phyloP scores from a whole-genome alignment of 1,139 yeast species.

The Sugiyamaella sp. region DNA sequence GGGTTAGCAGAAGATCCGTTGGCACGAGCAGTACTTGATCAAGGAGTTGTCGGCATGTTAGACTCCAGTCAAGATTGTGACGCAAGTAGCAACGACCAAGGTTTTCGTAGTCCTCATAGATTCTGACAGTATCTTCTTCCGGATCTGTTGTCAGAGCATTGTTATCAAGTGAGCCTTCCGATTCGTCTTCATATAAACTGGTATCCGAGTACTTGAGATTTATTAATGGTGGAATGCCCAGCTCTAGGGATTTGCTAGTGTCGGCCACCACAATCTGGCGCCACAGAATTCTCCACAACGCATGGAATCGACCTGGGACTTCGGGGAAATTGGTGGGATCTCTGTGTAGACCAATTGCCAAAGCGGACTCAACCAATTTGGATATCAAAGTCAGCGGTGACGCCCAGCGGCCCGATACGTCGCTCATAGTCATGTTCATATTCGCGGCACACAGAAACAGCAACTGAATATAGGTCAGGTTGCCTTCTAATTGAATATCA shows the following conservation, averaged over 20 bases:
- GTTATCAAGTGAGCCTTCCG: slow-evolving; percentile 3
- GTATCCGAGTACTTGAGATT: slow-evolving; percentile 29
- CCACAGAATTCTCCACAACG: slow-evolving; percentile 31
- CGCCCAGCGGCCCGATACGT: slow-evolving; percentile 24
- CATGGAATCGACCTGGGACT: slow-evolving; percentile 21
- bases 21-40: slow-evolving; percentile 27
- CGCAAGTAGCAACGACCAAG: slow-evolving; percentile 16
- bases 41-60: slow-evolving; percentile 21
- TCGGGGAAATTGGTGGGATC: slow-evolving; percentile 28
- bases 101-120: slow-evolving; percentile 11
- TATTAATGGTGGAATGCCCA: slow-evolving; percentile 27
- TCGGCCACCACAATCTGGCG: slow-evolving; percentile 30
- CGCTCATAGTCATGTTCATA: slow-evolving; percentile 24
- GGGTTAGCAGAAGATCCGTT: background rate
- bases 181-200: slow-evolving; percentile 20
- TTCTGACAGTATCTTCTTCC: slow-evolving; percentile 2
- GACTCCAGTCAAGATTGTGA: slow-evolving; percentile 23
- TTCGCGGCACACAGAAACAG: slow-evolving; percentile 23
- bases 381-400: slow-evolving; percentile 19
- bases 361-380: slow-evolving; percentile 26
- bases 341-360: slow-evolving; percentile 31
- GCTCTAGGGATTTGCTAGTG: slow-evolving; percentile 24
- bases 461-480: slow-evolving; percentile 28
- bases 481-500: slow-evolving; percentile 25
- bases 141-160: slow-evolving; percentile 12